These are phyloP conservation scores for Arachis stenosperma DNA, from an alignment of 306 rosid species.

Conservation along the genomic window DNA sequence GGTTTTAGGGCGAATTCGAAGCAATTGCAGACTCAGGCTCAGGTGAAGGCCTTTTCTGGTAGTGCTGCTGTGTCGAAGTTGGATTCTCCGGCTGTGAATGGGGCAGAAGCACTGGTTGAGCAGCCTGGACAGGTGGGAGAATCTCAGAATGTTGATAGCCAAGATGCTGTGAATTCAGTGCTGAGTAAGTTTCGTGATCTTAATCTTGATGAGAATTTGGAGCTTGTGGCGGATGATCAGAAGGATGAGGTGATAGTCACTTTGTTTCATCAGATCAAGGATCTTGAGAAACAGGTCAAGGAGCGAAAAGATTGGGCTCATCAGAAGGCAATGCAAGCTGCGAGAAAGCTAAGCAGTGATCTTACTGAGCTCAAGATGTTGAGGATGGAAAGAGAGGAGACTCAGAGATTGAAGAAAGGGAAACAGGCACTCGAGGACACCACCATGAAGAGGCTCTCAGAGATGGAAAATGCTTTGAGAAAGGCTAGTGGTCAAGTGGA, in stretches of 20 bases:
- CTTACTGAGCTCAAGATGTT: conserved; percentile 81
- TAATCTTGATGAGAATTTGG: conserved; percentile 83
- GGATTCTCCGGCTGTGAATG: conserved; percentile 53
- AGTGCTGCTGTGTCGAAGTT: conserved; percentile 36
- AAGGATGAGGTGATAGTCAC: conserved; percentile 82
- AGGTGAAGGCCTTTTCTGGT: conserved; percentile 41
- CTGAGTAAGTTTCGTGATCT: conserved; percentile 85
- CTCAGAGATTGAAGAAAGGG: conserved; percentile 90
- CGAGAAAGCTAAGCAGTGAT: conserved; percentile 80
- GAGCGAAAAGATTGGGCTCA: conserved; percentile 97
- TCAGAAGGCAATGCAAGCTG: conserved; percentile 96
- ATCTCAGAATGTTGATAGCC: conserved; percentile 53
- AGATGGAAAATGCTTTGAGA: conserved; percentile 94
- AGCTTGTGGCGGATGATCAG: conserved; percentile 80
- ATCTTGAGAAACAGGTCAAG: conserved; percentile 82
- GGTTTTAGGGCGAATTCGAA: conserved; percentile 88
- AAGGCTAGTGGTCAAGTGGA: conserved; percentile 96
- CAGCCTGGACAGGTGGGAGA: conserved; percentile 62
- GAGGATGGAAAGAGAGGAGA: conserved; percentile 94
- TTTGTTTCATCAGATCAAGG: conserved; percentile 78
- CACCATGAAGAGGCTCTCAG: conserved; percentile 88
- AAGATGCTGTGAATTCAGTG: conserved; percentile 73
- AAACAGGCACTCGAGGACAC: conserved; percentile 83
- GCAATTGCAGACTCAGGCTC: conserved; percentile 54
- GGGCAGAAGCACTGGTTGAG: conserved; percentile 48